Evolutionary conservation across 2,329 filamentous ascomycete genomes (phyloP).

Genomic region (Amauroascus niger): DNA sequence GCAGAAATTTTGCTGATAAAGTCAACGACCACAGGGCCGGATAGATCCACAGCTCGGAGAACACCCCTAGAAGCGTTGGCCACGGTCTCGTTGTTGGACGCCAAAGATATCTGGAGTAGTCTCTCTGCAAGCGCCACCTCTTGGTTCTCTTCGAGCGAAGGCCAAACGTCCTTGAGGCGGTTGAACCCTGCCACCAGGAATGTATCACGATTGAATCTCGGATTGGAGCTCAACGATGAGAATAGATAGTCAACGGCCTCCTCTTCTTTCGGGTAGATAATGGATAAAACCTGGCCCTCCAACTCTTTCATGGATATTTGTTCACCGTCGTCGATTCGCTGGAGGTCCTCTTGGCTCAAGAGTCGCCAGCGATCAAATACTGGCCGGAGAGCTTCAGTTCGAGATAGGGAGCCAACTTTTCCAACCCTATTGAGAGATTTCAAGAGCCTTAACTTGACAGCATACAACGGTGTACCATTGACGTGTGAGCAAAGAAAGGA

Average conservation of each 20-base stretch:
- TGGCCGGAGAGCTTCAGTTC: constrained; percentile 68
- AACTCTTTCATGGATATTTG: constrained; percentile 40
- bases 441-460: constrained; percentile 63
- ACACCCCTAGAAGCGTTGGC: constrained; percentile 48
- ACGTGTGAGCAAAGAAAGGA: constrained; percentile 66
- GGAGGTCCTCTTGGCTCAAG: constrained; percentile 44
- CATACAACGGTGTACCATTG: constrained; percentile 55
- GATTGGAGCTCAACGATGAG: constrained; percentile 39
- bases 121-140: constrained; percentile 31
- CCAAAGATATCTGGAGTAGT: constrained; percentile 36
- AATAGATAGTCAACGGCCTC: constrained; percentile 49
- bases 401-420: constrained; percentile 61
- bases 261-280: constrained; percentile 47
- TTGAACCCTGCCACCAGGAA: constrained; percentile 58
- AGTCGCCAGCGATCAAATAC: constrained; percentile 59
- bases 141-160: constrained; percentile 33
- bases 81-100: constrained; percentile 22
- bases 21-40: constrained; percentile 59
- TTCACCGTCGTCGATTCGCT: constrained; percentile 42
- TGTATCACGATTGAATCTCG: constrained; percentile 39
- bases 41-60: constrained; percentile 61
- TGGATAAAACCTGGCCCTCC: constrained; percentile 45
- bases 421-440: constrained; percentile 59
- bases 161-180: constrained; percentile 63
- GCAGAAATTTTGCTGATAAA: constrained; percentile 68